Evolutionary conservation across 371 early-diverging fungal genomes (phyloP), one percentile per base, ranked within the genome.

Genomic region (Conidiobolus incongruus): DNA sequence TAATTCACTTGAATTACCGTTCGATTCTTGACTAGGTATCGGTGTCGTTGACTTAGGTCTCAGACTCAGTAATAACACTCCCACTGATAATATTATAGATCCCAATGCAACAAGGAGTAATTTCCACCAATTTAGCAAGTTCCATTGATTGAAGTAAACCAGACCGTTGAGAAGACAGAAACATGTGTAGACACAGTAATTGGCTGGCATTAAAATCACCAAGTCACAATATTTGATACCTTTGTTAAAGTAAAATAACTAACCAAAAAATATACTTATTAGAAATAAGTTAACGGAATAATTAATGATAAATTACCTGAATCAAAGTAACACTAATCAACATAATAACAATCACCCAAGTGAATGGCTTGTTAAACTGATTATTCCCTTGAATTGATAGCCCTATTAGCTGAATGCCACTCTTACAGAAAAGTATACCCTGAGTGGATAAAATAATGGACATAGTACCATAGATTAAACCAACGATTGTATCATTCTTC

Each of bases 81-180:
- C 82, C 12, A 58, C 49, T 2, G 72, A 58, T 8, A 79, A 61
- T 24, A 75, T 46, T n/a, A 60, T 58, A 38, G 77, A 67, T 16
- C 82, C 82, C 10, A 72, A 35, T 31, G 75, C 59, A 16, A 79
- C 75, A 39, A 72, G 52, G 5, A 72, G 38, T 11, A 78, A 50
- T 47, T 77, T 78, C 59, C 65, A 67, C 61, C 74, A 63, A 22
- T 50, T 50, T 24, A 83, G 53, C 21, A 66, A 59, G 5, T 62
- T 61, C 66, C 81, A 63, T 61, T 81, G 84, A 57, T 81, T 60
- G 50, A 77, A 83, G 50, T 83, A 83, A 6, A 83, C 74, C 17
- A 83, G 54, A 4, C 82, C 81, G 50, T 77, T 83, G 49, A 79
- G 64, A 22, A 83, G 60, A 17, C 77, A 74, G 4, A 80, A 75